Evolutionary conservation across 177 flowering plant genomes (phyloP).

Genomic region (Vitis hybrid): DNA sequence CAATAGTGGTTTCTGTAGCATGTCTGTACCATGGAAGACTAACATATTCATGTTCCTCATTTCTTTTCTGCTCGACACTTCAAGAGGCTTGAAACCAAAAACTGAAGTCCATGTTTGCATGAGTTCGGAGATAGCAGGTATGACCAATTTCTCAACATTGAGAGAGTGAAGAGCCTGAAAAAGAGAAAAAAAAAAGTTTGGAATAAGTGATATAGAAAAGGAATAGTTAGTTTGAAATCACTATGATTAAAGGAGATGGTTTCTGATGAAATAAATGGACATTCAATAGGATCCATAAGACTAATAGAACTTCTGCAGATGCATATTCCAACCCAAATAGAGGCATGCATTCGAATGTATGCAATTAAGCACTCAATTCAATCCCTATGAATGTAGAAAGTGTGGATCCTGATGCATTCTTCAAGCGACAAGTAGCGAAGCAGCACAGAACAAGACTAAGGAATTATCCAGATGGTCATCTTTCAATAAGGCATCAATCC

Average conservation of each 20-base stretch:
- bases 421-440: no score
- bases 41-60: constrained; percentile 57
- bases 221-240: background rate
- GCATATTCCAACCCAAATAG: no score
- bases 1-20: constrained; percentile 65
- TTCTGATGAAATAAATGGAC: constrained; percentile 2
- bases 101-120: constrained; percentile 70
- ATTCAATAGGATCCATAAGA: background rate
- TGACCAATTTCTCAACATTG: constrained; percentile 66
- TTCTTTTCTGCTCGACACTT: constrained; percentile 36
- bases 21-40: constrained; percentile 60
- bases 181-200: constrained; percentile 6
- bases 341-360: no score
- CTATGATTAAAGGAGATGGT: no score
- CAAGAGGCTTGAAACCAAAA: constrained; percentile 70
- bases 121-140: constrained; percentile 79
- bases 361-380: no score
- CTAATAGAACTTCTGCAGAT: background rate
- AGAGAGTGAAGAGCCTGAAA: constrained; percentile 59
- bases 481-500: no score
- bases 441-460: no score
- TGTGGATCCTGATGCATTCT: no score
- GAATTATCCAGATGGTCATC: no score
- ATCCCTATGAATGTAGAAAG: no score
- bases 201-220: background rate